Evolutionary conservation across 139 green algal genomes (phyloP).

Genomic region (Tetradesmus obliquus): DNA sequence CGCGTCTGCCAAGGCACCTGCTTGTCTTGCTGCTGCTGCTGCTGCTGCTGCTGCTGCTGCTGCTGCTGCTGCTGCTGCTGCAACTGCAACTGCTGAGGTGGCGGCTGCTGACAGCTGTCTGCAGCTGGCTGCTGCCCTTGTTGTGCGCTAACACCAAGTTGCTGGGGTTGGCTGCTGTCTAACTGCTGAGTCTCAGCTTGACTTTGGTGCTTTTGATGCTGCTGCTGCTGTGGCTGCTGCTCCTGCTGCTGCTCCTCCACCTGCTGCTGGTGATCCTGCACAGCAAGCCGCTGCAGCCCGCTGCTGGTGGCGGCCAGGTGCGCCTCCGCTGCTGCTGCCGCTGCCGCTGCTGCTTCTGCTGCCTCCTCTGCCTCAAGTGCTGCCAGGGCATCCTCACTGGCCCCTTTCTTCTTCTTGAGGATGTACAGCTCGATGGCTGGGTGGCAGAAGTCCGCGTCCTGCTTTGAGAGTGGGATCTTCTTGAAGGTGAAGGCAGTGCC

Average conservation of each 20-base stretch:
- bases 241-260: not conserved
- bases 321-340: not conserved
- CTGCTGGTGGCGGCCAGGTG: not conserved
- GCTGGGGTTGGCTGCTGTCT: not conserved
- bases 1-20: constrained; percentile 18
- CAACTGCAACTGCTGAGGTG: not conserved
- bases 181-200: too few relatives aligned
- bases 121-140: too few relatives aligned
- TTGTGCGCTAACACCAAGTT: not conserved
- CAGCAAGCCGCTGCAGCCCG: not conserved
- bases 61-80: constrained; percentile 17
- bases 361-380: constrained; percentile 19
- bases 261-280: not conserved
- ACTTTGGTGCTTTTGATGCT: too few relatives aligned
- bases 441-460: constrained; percentile 36
- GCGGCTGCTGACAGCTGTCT: not conserved
- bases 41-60: not conserved
- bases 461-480: constrained; percentile 36
- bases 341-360: not conserved
- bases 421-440: constrained; percentile 42
- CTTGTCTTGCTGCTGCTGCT: constrained; percentile 1
- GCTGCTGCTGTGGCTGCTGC: not conserved
- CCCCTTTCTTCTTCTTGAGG: constrained; percentile 38
- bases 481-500: constrained; percentile 23
- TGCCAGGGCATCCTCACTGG: not conserved